phyloP scores from a whole-genome alignment of 2,329 filamentous ascomycete genomes.

The Trichoderma brevicompactum region DNA sequence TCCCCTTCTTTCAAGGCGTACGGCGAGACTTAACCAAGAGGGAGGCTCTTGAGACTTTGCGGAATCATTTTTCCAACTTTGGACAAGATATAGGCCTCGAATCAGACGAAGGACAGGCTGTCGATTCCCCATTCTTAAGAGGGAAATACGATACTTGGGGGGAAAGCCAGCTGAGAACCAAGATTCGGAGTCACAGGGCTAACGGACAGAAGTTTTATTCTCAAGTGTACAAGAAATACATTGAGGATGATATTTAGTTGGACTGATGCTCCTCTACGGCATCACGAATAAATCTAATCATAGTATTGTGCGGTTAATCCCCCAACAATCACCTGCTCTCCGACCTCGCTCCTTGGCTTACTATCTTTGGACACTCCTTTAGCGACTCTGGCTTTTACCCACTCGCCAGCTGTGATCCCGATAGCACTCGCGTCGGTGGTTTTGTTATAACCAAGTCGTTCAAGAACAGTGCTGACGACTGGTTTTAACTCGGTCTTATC shows the following conservation, averaged over 20 bases:
- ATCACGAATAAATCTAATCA: conserved; percentile 8
- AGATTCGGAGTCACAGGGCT: conserved; percentile 56
- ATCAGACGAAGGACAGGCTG: conserved; percentile 42
- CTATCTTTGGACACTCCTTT: conserved; percentile 20
- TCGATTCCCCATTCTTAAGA: conserved; percentile 56
- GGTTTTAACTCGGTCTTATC: conserved; percentile 41
- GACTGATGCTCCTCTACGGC: not conserved
- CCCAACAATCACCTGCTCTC: conserved; percentile 22
- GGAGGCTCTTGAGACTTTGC: conserved; percentile 47
- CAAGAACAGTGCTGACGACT: conserved; percentile 40
- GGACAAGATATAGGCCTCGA: conserved; percentile 34
- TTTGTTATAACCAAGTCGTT: conserved; percentile 38
- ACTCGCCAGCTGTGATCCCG: conserved; percentile 25
- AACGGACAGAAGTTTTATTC: conserved; percentile 53
- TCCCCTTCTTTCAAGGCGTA: conserved; percentile 57
- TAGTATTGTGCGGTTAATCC: conserved; percentile 25
- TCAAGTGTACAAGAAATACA: conserved; percentile 53
- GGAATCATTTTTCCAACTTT: conserved; percentile 43
- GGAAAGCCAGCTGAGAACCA: conserved; percentile 58
- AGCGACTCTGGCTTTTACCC: conserved; percentile 28
- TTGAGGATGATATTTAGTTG: conserved; percentile 42
- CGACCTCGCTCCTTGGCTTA: not conserved
- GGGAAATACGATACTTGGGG: conserved; percentile 60
- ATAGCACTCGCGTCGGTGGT: conserved; percentile 2
- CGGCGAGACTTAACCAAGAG: conserved; percentile 50